phyloP scores from a whole-genome alignment of 2,329 filamentous ascomycete species.

The Tothia fuscella region DNA sequence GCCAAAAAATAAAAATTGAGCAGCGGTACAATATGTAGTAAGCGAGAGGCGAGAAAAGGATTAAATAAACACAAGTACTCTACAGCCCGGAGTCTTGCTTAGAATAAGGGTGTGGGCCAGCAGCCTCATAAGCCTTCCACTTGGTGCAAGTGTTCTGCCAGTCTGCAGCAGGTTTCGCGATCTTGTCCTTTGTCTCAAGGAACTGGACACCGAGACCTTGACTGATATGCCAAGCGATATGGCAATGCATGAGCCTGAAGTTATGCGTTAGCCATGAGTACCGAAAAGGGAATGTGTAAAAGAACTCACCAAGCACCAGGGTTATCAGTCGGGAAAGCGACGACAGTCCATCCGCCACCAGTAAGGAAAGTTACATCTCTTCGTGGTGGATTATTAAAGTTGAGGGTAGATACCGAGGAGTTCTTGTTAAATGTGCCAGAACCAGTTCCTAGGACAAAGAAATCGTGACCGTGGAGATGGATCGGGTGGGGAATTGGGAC shows the following conservation, averaged over 20 bases:
- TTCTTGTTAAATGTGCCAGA: constrained; percentile 25
- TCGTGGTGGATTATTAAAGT: constrained; percentile 20
- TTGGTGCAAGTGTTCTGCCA: constrained; percentile 20
- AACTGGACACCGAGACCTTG: constrained; percentile 47
- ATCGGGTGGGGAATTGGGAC: constrained; percentile 28
- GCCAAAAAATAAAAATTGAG: too few relatives aligned
- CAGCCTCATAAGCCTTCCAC: constrained; percentile 25
- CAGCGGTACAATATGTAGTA: too few relatives aligned
- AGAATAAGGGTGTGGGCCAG: constrained; percentile 18
- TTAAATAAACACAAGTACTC: constrained; percentile 2
- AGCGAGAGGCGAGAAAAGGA: too few relatives aligned
- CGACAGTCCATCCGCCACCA: constrained; percentile 20
- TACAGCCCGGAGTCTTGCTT: constrained; percentile 31
- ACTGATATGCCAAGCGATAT: constrained; percentile 45
- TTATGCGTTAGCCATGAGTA: not conserved
- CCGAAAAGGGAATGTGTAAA: not conserved
- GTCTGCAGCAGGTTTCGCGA: constrained; percentile 18
- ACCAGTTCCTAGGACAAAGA: constrained; percentile 29
- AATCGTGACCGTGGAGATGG: constrained; percentile 26
- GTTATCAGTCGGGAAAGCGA: constrained; percentile 23
- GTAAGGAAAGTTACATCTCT: constrained; percentile 23
- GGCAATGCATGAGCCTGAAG: constrained; percentile 11
- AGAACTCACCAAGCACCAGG: constrained; percentile 20
- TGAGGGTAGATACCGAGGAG: constrained; percentile 18
- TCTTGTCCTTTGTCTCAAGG: constrained; percentile 30